phyloP scores from a whole-genome alignment of 306 rosid species.

The Glycine latifolia region DNA sequence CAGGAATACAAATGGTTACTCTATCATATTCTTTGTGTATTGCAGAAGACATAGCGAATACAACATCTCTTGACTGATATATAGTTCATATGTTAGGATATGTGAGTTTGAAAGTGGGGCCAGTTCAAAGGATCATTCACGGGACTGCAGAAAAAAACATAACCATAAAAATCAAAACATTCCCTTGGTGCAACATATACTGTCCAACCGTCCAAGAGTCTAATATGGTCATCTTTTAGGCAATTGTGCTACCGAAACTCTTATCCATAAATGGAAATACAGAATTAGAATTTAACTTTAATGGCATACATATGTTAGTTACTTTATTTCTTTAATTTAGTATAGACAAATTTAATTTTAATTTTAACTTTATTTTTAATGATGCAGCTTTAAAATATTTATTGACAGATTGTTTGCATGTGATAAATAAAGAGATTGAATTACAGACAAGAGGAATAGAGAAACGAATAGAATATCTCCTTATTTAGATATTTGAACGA shows the following conservation, averaged over 20 bases:
- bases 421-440: too few relatives aligned
- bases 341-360: too few relatives aligned
- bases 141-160: conserved; percentile 15
- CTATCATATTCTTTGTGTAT: neutral
- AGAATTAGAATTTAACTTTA: neutral
- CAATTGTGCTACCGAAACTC: neutral
- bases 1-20: neutral
- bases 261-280: neutral
- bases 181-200: neutral
- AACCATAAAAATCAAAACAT: conserved; percentile 22
- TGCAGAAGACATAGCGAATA: neutral
- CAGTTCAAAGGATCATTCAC: conserved; percentile 22
- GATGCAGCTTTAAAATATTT: too few relatives aligned
- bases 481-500: too few relatives aligned
- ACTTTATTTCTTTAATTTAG: too few relatives aligned
- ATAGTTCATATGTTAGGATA: neutral
- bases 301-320: too few relatives aligned
- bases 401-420: too few relatives aligned
- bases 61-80: neutral
- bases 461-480: too few relatives aligned
- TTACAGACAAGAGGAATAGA: too few relatives aligned
- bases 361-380: too few relatives aligned
- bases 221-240: neutral
- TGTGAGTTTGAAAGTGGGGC: conserved; percentile 11
- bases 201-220: neutral